A percentile compares a stretch with the other conserved stretches of the same genome.
These are phyloP conservation scores for Aspergillus pseudotamarii DNA, from an alignment of 2,329 filamentous ascomycete species.

Conservation along the genomic window DNA sequence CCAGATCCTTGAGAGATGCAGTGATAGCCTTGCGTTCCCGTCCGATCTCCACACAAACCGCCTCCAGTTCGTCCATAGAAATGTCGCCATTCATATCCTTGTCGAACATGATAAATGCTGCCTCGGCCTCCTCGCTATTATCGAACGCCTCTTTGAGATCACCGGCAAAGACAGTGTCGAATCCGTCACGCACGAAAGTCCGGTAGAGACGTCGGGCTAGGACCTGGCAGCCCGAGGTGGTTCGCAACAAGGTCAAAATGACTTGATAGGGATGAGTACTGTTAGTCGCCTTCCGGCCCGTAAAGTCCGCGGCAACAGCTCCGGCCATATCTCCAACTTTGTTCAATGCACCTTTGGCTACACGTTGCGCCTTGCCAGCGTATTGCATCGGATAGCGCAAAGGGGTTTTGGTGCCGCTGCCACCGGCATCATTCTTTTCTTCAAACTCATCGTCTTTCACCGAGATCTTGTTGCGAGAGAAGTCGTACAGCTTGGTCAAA, in stretches of 20 bases:
- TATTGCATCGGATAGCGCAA: conserved; percentile 71
- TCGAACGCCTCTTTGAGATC: conserved; percentile 80
- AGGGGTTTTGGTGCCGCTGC: conserved; percentile 71
- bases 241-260: conserved; percentile 74
- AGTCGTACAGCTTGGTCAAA: conserved; percentile 66
- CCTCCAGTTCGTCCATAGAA: conserved; percentile 90
- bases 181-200: conserved; percentile 74
- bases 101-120: conserved; percentile 90
- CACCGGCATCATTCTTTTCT: conserved; percentile 49
- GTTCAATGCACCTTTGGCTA: conserved; percentile 73
- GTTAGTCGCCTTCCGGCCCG: conserved; percentile 68
- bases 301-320: conserved; percentile 87
- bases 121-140: conserved; percentile 81
- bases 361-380: conserved; percentile 69
- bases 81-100: conserved; percentile 97
- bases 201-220: conserved; percentile 86
- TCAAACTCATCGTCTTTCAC: conserved; percentile 78
- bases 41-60: conserved; percentile 91
- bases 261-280: conserved; percentile 83
- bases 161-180: conserved; percentile 74
- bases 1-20: conserved; percentile 89
- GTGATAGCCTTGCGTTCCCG: conserved; percentile 94
- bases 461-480: conserved; percentile 64
- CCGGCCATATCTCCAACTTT: conserved; percentile 85
- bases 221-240: conserved; percentile 74